These are phyloP conservation scores for Eimeria falciformis DNA, from an alignment of 169 alveolate genomes.

Conservation along the genomic window DNA sequence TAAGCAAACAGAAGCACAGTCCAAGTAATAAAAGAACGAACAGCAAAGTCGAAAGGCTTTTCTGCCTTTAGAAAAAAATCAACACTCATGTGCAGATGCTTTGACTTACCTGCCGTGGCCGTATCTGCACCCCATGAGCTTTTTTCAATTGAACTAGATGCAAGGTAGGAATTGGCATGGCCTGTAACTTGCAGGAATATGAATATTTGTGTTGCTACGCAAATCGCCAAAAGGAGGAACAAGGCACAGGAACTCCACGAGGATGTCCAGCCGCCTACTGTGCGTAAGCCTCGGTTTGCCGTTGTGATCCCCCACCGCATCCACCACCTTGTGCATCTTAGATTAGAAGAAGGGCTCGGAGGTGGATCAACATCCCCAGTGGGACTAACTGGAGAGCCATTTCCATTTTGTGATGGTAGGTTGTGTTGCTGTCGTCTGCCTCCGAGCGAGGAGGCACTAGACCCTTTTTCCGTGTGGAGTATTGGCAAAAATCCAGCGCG, in stretches of 20 bases:
- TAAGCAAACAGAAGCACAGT: no score
- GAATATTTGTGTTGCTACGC: neutral
- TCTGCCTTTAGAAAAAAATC: neutral
- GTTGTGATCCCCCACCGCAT: no score
- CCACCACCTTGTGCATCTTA: no score
- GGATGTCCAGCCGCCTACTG: neutral
- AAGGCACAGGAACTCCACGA: neutral
- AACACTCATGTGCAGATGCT: neutral
- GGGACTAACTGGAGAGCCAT: no score
- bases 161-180: conserved; percentile 3
- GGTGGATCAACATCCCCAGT: no score
- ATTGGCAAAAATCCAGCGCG: conserved; percentile 20
- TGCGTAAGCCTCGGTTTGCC: no score
- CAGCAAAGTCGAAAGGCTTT: neutral
- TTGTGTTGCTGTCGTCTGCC: no score
- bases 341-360: no score
- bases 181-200: neutral
- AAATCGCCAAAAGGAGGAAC: neutral
- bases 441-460: neutral
- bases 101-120: neutral
- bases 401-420: no score
- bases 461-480: neutral
- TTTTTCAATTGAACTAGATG: neutral
- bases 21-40: neutral
- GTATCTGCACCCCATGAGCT: neutral